A percentile compares a stretch with the other conserved stretches of the same genome.
Conservation (phyloP, 352 stramenopile species). For the Pythium rhizo-oryzae region DNA sequence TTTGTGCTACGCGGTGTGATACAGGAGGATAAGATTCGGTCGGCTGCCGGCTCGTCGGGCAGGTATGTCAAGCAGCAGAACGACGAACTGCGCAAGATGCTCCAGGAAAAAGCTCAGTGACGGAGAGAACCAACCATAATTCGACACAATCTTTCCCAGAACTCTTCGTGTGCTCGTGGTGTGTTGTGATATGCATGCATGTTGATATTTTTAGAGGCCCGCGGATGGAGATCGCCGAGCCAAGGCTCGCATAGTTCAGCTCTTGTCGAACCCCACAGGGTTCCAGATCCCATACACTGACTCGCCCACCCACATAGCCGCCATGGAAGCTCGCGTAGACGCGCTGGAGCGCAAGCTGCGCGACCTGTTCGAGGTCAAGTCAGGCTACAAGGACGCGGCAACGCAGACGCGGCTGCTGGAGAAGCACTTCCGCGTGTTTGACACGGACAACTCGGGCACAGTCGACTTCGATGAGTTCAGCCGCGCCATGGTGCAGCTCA, state of each 20-base stretch:
- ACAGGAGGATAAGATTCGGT: constrained; percentile 71
- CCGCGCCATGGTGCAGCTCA: constrained; percentile 82
- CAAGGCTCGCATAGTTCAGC: neutral
- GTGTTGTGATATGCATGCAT: neutral
- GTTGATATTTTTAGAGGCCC: constrained; percentile 14
- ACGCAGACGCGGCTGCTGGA: constrained; percentile 57
- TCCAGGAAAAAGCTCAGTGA: constrained; percentile 30
- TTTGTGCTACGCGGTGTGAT: neutral
- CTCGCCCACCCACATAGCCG: neutral
- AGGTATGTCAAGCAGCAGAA: constrained; percentile 71
- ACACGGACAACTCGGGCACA: constrained; percentile 64
- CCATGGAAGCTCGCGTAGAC: constrained; percentile 51
- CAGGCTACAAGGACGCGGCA: constrained; percentile 62
- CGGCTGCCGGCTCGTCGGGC: constrained; percentile 44
- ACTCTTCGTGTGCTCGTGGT: neutral
- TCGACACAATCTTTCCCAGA: neutral
- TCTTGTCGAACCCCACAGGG: no score
- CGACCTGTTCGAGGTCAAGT: constrained; percentile 72
- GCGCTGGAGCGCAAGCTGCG: constrained; percentile 56
- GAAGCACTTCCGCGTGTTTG: constrained; percentile 80
- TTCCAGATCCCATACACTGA: no score
- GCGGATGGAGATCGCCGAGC: neutral
- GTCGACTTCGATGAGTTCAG: constrained; percentile 91
- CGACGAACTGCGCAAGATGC: constrained; percentile 46
- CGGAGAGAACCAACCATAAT: neutral